Base-by-base conservation (phyloP, 345 rosid species). In the Cochlearia excelsa region DNA sequence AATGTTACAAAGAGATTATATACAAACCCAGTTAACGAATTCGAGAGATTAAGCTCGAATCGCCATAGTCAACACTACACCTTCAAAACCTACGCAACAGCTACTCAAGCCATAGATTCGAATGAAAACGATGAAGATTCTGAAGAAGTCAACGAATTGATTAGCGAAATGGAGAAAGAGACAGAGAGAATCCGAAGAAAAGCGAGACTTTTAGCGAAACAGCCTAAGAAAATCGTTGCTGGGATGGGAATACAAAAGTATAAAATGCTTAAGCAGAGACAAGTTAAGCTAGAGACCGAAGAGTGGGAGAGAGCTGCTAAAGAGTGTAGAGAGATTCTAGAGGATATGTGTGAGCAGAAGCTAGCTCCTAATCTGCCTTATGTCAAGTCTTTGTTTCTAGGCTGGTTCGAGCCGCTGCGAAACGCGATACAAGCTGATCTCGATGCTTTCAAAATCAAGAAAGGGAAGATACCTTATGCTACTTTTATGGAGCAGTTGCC, bases 301-400 rank as follows among this genome's bases (percentile, higher is more conserved):
- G 97, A 92, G 4, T 93, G 99, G 97, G 92, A 84, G 40, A 79
- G 65, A 59, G 95, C 96, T 1, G 90, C 99, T 1, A 80, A 71
- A 72, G 99, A 93, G 77, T 93, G 88, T 47, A 80, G 79, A 52
- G 97, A 93, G 72, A 67, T 87, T 65, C 70, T 93, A n/a, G 41
- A 37, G 39, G 97, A 89, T 59, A 93, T 93, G 95, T 93, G 99
- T 42, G 82, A 84, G 82, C 91, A 93, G 70, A 89, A 89, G 78
- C 86, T 93, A 38, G 97, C 99, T 10, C 99, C 99, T 1, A 93
- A 85, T 72, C 73, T 93, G 70, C 99, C 99, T 58, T 87, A 80
- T 59, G 65, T 89, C 10, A 93, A 93, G 79, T 77, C 97, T 8
- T 64, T 89, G 61, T 87, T 93, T 69, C 86, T 89, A 1, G 97